Evolutionary conservation across 305 asterid species (phyloP).

Genomic region (Petunia hybrid): DNA sequence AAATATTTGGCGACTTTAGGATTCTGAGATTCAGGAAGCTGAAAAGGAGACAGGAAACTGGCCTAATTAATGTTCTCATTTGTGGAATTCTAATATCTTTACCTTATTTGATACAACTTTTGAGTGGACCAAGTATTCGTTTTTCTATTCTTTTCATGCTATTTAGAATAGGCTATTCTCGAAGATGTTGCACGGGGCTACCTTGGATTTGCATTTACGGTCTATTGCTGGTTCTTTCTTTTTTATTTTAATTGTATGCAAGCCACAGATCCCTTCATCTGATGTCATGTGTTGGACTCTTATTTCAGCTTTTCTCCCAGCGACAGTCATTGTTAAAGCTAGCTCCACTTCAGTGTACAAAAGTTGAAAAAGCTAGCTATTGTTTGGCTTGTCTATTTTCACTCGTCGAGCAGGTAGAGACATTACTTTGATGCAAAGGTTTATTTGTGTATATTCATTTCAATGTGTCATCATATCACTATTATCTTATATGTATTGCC

Average conservation of each 20-base stretch:
- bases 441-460: background rate
- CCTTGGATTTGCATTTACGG: background rate
- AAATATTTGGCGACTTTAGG: background rate
- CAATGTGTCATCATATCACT: background rate
- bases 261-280: slow-evolving; percentile 9
- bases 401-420: slow-evolving; percentile 92
- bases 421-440: background rate
- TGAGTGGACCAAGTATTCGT: background rate
- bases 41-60: too few species aligned
- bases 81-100: background rate
- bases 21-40: background rate
- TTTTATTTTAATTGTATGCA: background rate
- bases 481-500: slow-evolving; percentile 27
- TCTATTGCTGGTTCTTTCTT: background rate
- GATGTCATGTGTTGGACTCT: slow-evolving; percentile 29
- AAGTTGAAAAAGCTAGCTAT: slow-evolving; percentile 75
- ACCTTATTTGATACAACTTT: slow-evolving; percentile 17
- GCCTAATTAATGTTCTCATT: background rate
- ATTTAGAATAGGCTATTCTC: background rate
- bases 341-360: slow-evolving; percentile 52
- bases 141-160: background rate
- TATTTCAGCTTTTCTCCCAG: slow-evolving; percentile 67
- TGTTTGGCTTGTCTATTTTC: slow-evolving; percentile 89
- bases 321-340: slow-evolving; percentile 66
- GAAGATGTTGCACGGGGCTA: background rate